Evolutionary conservation across 2,329 filamentous ascomycete genomes (phyloP).

Genomic region (Aureobasidium leucospermi): DNA sequence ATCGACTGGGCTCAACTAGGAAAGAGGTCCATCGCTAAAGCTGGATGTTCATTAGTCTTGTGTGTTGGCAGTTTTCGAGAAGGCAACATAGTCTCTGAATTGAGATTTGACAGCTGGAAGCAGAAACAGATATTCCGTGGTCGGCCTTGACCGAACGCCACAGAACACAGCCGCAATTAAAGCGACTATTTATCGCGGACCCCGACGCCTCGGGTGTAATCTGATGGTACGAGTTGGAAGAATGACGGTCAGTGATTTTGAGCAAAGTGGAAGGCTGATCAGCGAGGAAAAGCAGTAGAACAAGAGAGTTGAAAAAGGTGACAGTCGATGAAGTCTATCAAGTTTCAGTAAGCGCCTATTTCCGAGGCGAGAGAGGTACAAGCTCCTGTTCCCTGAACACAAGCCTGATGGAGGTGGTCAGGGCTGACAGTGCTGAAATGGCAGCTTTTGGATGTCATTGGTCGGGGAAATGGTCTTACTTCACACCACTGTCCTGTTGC

Average conservation of each 20-base stretch:
- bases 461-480: conserved; percentile 8
- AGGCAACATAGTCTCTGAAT: not conserved
- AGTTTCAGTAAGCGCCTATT: conserved; percentile 9
- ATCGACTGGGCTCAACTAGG: not conserved
- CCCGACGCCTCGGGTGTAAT: conserved; percentile 4
- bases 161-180: conserved; percentile 4
- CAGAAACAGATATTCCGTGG: conserved; percentile 4
- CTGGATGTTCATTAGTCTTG: not conserved
- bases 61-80: not conserved
- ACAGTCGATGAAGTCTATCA: not conserved
- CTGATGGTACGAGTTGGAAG: not conserved
- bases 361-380: not conserved
- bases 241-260: not conserved
- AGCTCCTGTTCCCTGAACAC: not conserved
- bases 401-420: conserved; percentile 4
- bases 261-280: not conserved
- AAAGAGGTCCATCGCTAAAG: not conserved
- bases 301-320: not conserved
- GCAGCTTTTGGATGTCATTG: not conserved
- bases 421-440: conserved; percentile 2
- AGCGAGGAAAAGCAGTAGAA: not conserved
- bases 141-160: conserved; percentile 7
- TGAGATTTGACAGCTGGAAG: not conserved
- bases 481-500: conserved; percentile 3
- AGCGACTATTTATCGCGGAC: conserved; percentile 1